phyloP scores from a whole-genome alignment of 2,329 filamentous ascomycete species.

The Colletotrichum cereale region DNA sequence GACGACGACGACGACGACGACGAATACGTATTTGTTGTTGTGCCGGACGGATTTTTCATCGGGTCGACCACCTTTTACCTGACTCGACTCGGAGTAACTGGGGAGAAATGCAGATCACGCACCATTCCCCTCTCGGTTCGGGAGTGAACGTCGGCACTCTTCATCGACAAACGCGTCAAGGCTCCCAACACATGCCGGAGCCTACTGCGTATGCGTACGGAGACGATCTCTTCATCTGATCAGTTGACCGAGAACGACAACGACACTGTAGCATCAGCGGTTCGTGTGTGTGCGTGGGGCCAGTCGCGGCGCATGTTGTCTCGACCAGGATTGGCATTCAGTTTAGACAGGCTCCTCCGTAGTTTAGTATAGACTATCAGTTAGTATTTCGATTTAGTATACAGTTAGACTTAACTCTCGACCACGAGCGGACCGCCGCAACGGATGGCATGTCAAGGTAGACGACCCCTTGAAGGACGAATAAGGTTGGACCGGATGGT shows the following conservation, averaged over 20 bases:
- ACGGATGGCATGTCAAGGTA: background rate
- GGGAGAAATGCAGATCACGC: conserved; percentile 20
- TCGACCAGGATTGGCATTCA: no score
- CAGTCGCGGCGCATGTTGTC: background rate
- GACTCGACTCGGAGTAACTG: conserved; percentile 10
- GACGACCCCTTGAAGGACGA: background rate
- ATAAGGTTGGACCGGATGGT: background rate
- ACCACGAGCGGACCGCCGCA: background rate
- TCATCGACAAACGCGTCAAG: conserved; percentile 2
- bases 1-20: background rate
- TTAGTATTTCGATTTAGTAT: no score
- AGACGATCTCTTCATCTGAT: background rate
- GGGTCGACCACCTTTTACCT: background rate
- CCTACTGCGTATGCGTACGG: background rate
- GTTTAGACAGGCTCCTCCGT: no score
- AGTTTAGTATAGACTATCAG: no score
- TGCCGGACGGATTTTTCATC: background rate
- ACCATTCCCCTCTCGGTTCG: conserved; percentile 17
- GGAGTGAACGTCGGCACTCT: conserved; percentile 22
- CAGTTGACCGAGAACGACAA: background rate
- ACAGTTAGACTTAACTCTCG: no score
- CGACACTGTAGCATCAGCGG: background rate
- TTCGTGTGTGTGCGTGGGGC: conserved; percentile 7
- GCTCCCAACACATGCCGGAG: background rate
- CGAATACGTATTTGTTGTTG: background rate